These are phyloP conservation scores for Thamnidium elegans DNA, from an alignment of 192 early-diverging fungal species.

Conservation along the genomic window DNA sequence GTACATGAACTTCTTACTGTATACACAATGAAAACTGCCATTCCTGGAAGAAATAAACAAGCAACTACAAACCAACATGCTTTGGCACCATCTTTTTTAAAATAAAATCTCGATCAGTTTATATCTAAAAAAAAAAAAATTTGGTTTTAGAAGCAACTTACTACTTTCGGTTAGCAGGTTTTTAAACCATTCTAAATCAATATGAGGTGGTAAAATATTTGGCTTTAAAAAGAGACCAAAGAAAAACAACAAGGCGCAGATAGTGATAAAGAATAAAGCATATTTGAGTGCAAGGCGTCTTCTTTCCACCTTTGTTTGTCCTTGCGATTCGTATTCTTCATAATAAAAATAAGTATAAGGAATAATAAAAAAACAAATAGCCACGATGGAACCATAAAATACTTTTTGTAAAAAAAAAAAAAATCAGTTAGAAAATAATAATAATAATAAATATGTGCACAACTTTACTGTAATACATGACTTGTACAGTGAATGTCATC, in stretches of 20 bases:
- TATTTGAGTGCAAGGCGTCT: constrained; percentile 44
- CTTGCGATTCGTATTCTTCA: constrained; percentile 39
- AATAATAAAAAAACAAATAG: constrained; percentile 46
- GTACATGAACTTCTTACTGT: constrained; percentile 35
- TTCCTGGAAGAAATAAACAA: constrained; percentile 43
- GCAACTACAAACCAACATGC: constrained; percentile 48
- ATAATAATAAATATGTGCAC: no score
- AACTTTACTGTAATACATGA: constrained; percentile 48
- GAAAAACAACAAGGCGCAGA: constrained; percentile 38
- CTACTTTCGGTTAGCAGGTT: constrained; percentile 42
- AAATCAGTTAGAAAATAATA: no score
- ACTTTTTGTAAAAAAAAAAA: no score
- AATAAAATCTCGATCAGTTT: no score
- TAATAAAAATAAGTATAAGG: constrained; percentile 61
- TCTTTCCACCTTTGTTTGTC: constrained; percentile 29
- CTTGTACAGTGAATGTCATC: constrained; percentile 37
- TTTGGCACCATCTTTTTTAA: constrained; percentile 26
- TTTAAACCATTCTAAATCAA: constrained; percentile 51
- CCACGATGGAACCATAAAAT: constrained; percentile 42
- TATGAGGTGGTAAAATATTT: constrained; percentile 23
- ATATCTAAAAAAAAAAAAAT: no score
- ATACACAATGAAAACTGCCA: constrained; percentile 48
- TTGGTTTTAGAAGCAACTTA: constrained; percentile 35
- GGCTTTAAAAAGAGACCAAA: constrained; percentile 50
- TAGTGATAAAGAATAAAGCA: constrained; percentile 44